phyloP scores from a whole-genome alignment of 345 rosid genomes.

The Lagerstroemia speciosa region DNA sequence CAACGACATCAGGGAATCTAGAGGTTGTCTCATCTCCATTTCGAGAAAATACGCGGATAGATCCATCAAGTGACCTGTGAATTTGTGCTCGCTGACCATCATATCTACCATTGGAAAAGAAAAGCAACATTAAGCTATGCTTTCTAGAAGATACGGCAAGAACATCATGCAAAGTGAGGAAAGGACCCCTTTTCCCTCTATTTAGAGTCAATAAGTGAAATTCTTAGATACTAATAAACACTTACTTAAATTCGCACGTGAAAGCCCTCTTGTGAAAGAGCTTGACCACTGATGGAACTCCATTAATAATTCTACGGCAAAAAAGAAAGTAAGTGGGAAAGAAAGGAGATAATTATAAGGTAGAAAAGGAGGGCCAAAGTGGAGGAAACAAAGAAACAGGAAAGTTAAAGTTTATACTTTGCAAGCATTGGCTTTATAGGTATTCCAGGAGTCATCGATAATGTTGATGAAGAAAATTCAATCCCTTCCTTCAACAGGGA shows the following conservation, averaged over 20 bases:
- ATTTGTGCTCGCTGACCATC: slow-evolving; percentile 96
- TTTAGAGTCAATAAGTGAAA: not conserved
- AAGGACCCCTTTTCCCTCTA: not conserved
- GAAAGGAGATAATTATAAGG: slow-evolving; percentile 9
- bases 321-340: slow-evolving; percentile 10
- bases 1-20: slow-evolving; percentile 69
- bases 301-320: slow-evolving; percentile 56
- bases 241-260: slow-evolving; percentile 88
- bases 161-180: not conserved
- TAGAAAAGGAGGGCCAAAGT: not conserved
- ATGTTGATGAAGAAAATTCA: slow-evolving; percentile 56
- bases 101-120: slow-evolving; percentile 36
- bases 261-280: slow-evolving; percentile 59
- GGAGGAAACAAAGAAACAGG: not conserved
- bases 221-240: not conserved
- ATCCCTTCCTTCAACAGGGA: slow-evolving; percentile 52
- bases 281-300: slow-evolving; percentile 48
- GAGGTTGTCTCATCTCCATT: slow-evolving; percentile 85
- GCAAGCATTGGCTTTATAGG: slow-evolving; percentile 97
- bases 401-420: slow-evolving; percentile 33
- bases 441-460: slow-evolving; percentile 75
- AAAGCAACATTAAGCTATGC: not conserved
- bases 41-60: slow-evolving; percentile 63
- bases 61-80: slow-evolving; percentile 55
- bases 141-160: not conserved